phyloP scores from a whole-genome alignment of 2,329 filamentous ascomycete genomes.

The Aureobasidium sp. region DNA sequence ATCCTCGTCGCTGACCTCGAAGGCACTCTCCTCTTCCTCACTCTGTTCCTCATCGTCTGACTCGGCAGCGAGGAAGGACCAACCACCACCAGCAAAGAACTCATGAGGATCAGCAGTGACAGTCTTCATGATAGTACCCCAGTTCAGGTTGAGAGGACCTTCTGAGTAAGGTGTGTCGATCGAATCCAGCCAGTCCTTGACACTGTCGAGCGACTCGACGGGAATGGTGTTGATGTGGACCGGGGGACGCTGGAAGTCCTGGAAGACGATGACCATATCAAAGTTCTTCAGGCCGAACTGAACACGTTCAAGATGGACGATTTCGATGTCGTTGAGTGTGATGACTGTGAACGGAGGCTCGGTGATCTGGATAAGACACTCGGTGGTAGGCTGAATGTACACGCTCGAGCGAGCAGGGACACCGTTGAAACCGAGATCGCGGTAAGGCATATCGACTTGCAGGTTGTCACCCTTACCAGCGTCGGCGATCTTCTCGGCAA shows the following conservation, averaged over 20 bases:
- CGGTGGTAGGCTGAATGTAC: conserved; percentile 89
- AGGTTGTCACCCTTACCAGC: conserved; percentile 85
- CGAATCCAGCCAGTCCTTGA: conserved; percentile 96
- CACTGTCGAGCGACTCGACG: conserved; percentile 85
- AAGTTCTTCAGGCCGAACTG: conserved; percentile 97
- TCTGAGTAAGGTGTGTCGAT: conserved; percentile 93
- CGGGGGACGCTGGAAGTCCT: conserved; percentile 86
- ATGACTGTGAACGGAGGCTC: conserved; percentile 96
- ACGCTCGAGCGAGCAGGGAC: conserved; percentile 95
- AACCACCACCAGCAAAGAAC: conserved; percentile 93
- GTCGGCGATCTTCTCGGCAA: conserved; percentile 95
- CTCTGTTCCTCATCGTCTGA: conserved; percentile 75
- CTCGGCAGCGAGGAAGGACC: conserved; percentile 84
- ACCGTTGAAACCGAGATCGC: conserved; percentile 93
- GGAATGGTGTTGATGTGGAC: conserved; percentile 98
- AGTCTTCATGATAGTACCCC: conserved; percentile 99
- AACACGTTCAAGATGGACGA: conserved; percentile 92
- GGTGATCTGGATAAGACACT: conserved; percentile 92
- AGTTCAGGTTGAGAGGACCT: conserved; percentile 94
- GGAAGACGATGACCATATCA: conserved; percentile 96
- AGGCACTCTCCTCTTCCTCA: conserved; percentile 79
- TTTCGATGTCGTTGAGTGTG: conserved; percentile 90
- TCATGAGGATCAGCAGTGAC: conserved; percentile 87
- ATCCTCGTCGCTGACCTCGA: conserved; percentile 83
- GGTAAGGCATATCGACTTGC: conserved; percentile 92